phyloP scores from a whole-genome alignment of 1,284 basidiomycete genomes.

The Malassezia brasiliensis region DNA sequence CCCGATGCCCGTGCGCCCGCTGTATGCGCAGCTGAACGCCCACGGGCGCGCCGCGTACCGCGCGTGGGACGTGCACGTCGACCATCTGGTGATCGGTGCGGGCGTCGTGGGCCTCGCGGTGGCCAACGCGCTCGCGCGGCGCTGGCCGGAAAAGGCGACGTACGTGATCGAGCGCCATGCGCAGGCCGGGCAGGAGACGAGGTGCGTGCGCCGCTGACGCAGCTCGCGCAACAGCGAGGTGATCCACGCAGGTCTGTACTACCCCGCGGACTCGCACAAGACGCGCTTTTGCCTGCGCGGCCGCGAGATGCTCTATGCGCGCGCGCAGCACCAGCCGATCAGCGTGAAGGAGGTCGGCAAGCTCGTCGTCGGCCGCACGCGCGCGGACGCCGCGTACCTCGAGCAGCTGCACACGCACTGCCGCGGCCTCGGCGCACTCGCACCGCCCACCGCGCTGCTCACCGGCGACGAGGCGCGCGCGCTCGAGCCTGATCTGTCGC shows the following conservation, averaged over 20 bases:
- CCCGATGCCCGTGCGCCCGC: slow-evolving; percentile 13
- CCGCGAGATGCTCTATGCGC: slow-evolving; percentile 69
- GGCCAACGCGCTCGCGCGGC: slow-evolving; percentile 63
- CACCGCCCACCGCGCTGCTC: slow-evolving; percentile 55
- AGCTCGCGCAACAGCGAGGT: slow-evolving; percentile 86
- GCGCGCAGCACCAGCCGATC: slow-evolving; percentile 53
- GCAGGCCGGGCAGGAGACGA: slow-evolving; percentile 36
- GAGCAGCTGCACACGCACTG: slow-evolving; percentile 27
- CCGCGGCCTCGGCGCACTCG: slow-evolving; percentile 45
- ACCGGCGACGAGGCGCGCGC: slow-evolving; percentile 62
- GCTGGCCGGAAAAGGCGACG: slow-evolving; percentile 64
- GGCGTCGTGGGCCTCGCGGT: slow-evolving; percentile 82
- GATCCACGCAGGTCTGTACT: slow-evolving; percentile 66
- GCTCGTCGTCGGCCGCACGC: slow-evolving; percentile 45
- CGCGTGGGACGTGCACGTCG: slow-evolving; percentile 65
- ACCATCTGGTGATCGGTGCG: slow-evolving; percentile 84
- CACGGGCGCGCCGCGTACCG: slow-evolving; percentile 21
- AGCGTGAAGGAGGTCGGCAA: slow-evolving; percentile 71
- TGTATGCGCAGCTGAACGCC: slow-evolving; percentile 24
- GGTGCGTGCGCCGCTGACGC: background rate
- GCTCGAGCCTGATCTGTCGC: slow-evolving; percentile 71
- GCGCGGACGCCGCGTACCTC: slow-evolving; percentile 23
- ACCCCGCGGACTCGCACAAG: slow-evolving; percentile 75
- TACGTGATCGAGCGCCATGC: slow-evolving; percentile 73
- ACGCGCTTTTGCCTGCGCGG: slow-evolving; percentile 78